phyloP scores from a whole-genome alignment of 1,284 basidiomycete genomes.

The Thecaphora frezii region DNA sequence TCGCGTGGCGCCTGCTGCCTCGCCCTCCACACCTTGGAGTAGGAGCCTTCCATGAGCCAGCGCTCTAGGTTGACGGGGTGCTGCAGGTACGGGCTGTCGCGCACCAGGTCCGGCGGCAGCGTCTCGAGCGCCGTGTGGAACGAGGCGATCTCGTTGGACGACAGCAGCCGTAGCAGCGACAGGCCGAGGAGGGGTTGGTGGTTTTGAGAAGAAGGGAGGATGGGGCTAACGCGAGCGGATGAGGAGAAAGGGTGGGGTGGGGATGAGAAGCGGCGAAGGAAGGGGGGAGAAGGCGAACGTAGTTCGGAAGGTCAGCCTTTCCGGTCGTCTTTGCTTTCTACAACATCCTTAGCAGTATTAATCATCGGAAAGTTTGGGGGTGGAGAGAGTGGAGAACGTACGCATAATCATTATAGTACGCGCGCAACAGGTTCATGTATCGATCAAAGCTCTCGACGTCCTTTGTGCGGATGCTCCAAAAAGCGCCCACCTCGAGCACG shows the following conservation, averaged over 20 bases:
- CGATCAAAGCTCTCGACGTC: conserved; percentile 91
- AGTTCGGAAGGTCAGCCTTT: no score
- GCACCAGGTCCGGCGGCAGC: conserved; percentile 62
- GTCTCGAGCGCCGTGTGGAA: conserved; percentile 99
- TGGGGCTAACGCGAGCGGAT: conserved; percentile 66
- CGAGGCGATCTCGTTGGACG: conserved; percentile 92
- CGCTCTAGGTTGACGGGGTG: conserved; percentile 67
- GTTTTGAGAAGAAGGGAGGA: conserved; percentile 77
- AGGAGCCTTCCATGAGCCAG: conserved; percentile 98
- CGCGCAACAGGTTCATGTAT: conserved; percentile 87
- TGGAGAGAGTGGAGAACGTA: conserved; percentile 39
- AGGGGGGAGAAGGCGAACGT: neutral
- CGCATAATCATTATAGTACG: conserved; percentile 85
- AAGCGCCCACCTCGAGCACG: conserved; percentile 91
- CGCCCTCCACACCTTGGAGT: conserved; percentile 96
- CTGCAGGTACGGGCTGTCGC: conserved; percentile 44
- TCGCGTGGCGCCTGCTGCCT: conserved; percentile 72
- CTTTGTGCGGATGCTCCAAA: conserved; percentile 83
- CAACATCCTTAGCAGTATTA: no score
- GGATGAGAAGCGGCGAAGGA: neutral
- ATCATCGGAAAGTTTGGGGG: no score
- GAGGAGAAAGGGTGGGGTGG: neutral
- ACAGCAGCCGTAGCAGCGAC: conserved; percentile 88
- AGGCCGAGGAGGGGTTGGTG: conserved; percentile 88
- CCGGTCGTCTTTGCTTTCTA: no score